phyloP scores from a whole-genome alignment of 2,329 filamentous ascomycete species.

The Stachybotrys chartarum region DNA sequence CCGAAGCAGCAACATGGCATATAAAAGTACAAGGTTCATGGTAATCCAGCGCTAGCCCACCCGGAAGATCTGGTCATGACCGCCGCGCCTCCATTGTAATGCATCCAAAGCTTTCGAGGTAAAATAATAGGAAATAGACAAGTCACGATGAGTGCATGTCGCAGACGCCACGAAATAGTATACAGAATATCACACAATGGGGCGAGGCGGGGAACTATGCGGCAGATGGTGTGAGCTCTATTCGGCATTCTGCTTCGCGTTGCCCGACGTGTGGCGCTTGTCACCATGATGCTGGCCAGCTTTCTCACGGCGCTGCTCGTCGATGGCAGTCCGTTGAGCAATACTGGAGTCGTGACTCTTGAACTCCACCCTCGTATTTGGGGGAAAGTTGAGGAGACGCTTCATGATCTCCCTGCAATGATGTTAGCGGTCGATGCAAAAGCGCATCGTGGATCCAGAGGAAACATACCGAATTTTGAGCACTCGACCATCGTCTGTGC shows the following conservation, averaged over 20 bases:
- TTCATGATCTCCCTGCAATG: conserved; percentile 82
- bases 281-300: conserved; percentile 40
- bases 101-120: not conserved
- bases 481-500: conserved; percentile 85
- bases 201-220: not conserved
- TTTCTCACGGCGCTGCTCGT: conserved; percentile 88
- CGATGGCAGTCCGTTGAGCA: conserved; percentile 80
- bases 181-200: conserved; percentile 2
- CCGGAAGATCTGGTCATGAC: not conserved
- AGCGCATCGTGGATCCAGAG: not conserved
- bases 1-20: not conserved
- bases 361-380: conserved; percentile 87
- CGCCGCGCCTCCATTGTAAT: not conserved
- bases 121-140: not conserved
- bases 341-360: conserved; percentile 97
- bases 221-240: conserved; percentile 7
- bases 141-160: not conserved
- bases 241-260: conserved; percentile 25
- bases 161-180: conserved; percentile 1
- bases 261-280: conserved; percentile 24
- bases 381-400: conserved; percentile 75
- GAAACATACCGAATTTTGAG: conserved; percentile 82
- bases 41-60: not conserved
- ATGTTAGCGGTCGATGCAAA: conserved; percentile 10
- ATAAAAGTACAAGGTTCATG: not conserved